These are phyloP conservation scores for Agaricales sp. DNA, from an alignment of 1,284 basidiomycete species.

Conservation along the genomic window DNA sequence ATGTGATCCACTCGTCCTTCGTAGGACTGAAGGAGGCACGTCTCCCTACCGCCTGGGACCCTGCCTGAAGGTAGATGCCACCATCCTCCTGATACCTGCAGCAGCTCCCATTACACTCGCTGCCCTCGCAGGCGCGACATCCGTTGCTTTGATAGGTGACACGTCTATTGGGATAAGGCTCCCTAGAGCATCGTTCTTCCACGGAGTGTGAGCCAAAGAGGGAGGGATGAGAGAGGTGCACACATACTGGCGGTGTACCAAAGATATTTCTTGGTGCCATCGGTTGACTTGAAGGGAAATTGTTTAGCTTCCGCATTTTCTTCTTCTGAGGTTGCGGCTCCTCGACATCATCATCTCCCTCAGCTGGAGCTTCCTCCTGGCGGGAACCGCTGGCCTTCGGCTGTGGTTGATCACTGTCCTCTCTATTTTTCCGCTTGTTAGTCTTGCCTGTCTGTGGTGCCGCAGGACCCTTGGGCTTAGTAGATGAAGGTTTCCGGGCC, in stretches of 20 bases:
- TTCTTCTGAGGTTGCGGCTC: not conserved
- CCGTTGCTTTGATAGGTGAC: not conserved
- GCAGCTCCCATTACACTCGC: not conserved
- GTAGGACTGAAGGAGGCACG: too few species aligned
- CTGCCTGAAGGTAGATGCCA: not conserved
- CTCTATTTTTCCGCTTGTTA: too few species aligned
- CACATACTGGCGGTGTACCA: not conserved
- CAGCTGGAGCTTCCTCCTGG: too few species aligned
- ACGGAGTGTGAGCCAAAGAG: not conserved
- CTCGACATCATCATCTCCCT: not conserved
- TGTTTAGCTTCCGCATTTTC: not conserved
- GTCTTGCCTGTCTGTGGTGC: too few species aligned
- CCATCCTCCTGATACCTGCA: not conserved
- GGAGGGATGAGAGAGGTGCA: not conserved
- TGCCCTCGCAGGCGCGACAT: not conserved
- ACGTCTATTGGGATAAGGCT: not conserved
- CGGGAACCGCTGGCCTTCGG: too few species aligned
- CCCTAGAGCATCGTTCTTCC: not conserved
- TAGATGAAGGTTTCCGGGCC: not conserved
- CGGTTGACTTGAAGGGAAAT: not conserved
- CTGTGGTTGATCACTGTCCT: too few species aligned
- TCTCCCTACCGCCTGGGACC: too few species aligned
- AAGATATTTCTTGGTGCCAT: not conserved
- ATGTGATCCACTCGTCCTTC: too few species aligned
- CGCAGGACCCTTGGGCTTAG: not conserved